Percentiles rank a stretch among this genome's conserved stretches.
phyloP scores from a whole-genome alignment of 139 green algal species.

The Zygnema circumcarinatum region DNA sequence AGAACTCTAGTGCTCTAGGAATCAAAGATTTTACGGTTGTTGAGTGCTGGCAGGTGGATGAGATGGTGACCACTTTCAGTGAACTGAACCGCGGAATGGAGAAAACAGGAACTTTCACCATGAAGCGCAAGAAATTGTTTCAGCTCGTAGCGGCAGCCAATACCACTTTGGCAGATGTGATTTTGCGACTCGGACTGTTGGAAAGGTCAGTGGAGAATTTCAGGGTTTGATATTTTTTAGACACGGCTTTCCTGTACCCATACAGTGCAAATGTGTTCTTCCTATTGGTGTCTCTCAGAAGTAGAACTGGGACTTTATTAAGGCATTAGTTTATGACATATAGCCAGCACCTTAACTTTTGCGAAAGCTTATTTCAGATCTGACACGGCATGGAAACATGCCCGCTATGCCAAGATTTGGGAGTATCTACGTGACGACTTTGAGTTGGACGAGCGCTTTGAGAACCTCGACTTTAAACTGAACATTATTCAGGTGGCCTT shows the following conservation, averaged over 20 bases:
- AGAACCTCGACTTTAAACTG: slow-evolving; percentile 66
- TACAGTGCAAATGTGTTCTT: no score
- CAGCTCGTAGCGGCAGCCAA: slow-evolving; percentile 66
- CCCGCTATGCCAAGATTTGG: slow-evolving; percentile 69
- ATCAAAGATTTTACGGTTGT: no score
- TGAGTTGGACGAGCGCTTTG: slow-evolving; percentile 69
- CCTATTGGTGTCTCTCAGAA: no score
- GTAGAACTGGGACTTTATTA: no score
- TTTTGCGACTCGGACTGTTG: slow-evolving; percentile 65
- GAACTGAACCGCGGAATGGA: slow-evolving; percentile 66
- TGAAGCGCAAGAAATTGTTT: slow-evolving; percentile 67
- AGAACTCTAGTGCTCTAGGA: no score
- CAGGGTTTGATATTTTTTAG: slow-evolving; percentile 3
- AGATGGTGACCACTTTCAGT: slow-evolving; percentile 64
- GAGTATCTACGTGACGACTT: slow-evolving; percentile 65
- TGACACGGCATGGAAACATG: slow-evolving; percentile 68
- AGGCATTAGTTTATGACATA: no score
- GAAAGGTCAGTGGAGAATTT: slow-evolving; percentile 41
- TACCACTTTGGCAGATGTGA: slow-evolving; percentile 66
- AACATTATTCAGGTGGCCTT: slow-evolving; percentile 61
- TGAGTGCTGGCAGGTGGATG: slow-evolving; percentile 53
- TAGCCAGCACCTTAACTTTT: no score
- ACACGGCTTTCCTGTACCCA: not conserved
- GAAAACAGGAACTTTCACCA: slow-evolving; percentile 65
- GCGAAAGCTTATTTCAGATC: slow-evolving; percentile 41